Conservation (phyloP, 73 alveolate genomes). For the Effrenium voratum region DNA sequence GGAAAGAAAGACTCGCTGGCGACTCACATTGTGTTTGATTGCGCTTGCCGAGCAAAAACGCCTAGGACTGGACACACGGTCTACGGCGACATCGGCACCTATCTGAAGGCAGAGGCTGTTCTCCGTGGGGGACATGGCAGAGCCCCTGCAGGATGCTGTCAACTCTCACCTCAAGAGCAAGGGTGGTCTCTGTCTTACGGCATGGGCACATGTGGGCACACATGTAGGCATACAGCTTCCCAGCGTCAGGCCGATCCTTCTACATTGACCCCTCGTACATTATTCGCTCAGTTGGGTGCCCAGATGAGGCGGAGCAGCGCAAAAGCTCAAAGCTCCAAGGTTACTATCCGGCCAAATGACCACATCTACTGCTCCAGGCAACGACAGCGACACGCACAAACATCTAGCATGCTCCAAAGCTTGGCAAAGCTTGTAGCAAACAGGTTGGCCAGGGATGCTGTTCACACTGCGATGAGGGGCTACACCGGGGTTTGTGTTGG, state of each 20-base stretch:
- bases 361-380: slow-evolving; percentile 89
- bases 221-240: neutral
- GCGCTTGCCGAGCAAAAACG: neutral
- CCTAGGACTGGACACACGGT: slow-evolving; percentile 96
- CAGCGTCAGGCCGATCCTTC: slow-evolving; percentile 91
- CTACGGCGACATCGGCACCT: slow-evolving; percentile 98
- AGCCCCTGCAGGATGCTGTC: slow-evolving; percentile 95
- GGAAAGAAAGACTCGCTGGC: slow-evolving; percentile 95
- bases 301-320: neutral
- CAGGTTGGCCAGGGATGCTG: slow-evolving; percentile 98
- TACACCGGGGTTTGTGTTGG: slow-evolving; percentile 96
- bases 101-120: slow-evolving; percentile 93
- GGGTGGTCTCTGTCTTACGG: slow-evolving; percentile 59
- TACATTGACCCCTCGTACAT: slow-evolving; percentile 99
- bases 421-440: neutral
- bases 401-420: neutral
- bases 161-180: slow-evolving; percentile 95
- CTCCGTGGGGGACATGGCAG: neutral
- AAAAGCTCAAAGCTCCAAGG: neutral
- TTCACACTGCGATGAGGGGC: slow-evolving; percentile 98
- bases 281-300: slow-evolving; percentile 97
- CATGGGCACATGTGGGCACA: neutral
- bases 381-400: neutral
- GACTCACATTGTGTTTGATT: neutral
- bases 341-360: slow-evolving; percentile 78